Evolutionary conservation across 2,329 filamentous ascomycete genomes (phyloP).

Genomic region (Colletotrichum endophyticum): DNA sequence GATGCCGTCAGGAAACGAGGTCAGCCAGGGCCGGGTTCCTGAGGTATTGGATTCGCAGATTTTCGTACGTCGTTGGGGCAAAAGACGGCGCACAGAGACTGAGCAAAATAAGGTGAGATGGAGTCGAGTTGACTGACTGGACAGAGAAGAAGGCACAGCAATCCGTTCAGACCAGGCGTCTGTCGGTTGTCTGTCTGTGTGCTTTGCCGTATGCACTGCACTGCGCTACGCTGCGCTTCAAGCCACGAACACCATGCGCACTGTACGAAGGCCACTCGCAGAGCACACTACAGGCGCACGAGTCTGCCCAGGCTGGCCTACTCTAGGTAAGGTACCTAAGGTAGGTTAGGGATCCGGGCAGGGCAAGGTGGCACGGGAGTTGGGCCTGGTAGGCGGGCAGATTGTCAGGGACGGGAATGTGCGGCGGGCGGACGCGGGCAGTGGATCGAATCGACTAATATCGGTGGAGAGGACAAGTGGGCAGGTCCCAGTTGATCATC

Average conservation of each 20-base stretch:
- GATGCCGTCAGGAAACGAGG: neutral
- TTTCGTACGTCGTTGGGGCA: neutral
- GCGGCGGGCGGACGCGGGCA: neutral
- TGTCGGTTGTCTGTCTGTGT: neutral
- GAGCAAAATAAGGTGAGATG: neutral
- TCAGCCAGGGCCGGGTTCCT: neutral
- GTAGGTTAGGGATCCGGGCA: neutral
- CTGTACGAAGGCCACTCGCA: neutral
- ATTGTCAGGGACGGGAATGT: constrained; percentile 12
- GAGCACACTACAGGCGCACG: neutral
- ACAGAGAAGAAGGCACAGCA: neutral
- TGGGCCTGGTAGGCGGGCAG: neutral
- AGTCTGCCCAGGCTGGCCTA: constrained; percentile 2
- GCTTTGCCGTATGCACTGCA: neutral
- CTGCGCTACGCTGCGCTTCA: neutral
- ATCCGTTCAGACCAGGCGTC: neutral
- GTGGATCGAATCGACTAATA: constrained; percentile 13
- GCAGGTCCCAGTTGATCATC: constrained; percentile 9
- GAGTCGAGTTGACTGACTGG: neutral
- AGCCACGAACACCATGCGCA: neutral
- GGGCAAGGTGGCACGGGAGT: neutral
- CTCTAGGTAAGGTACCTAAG: neutral
- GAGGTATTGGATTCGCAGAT: neutral
- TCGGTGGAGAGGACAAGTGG: constrained; percentile 5
- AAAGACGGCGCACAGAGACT: neutral